A percentile compares a stretch with the other conserved stretches of the same genome.
phyloP scores from a whole-genome alignment of 305 asterid species.

The Petunia hybrid region DNA sequence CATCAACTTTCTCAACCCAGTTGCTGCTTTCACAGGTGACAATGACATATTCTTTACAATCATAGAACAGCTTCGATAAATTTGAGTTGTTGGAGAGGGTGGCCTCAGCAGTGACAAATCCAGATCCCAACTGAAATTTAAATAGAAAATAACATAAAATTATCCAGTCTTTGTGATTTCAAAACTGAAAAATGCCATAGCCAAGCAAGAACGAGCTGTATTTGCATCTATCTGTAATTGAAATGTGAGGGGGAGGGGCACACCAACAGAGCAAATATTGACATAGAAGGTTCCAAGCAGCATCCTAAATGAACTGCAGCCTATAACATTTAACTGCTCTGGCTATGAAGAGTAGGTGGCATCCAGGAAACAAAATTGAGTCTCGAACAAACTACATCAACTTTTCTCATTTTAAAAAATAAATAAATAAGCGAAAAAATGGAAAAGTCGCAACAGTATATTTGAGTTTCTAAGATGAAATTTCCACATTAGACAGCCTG shows the following conservation, averaged over 20 bases:
- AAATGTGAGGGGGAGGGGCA: background rate
- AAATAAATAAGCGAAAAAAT: background rate
- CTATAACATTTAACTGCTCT: background rate
- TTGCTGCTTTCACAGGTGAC: constrained; percentile 63
- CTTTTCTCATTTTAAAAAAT: background rate
- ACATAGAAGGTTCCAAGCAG: background rate
- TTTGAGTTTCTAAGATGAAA: background rate
- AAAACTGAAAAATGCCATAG: constrained; percentile 14
- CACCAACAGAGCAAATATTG: background rate
- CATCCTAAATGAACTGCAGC: background rate
- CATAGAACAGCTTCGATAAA: constrained; percentile 64
- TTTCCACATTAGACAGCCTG: constrained; percentile 2
- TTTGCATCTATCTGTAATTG: background rate
- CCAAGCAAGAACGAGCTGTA: background rate
- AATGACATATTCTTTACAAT: constrained; percentile 80
- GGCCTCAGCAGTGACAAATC: constrained; percentile 84
- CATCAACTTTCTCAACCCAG: constrained; percentile 87
- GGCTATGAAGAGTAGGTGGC: background rate
- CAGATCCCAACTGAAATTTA: constrained; percentile 79
- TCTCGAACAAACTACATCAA: constrained; percentile 15
- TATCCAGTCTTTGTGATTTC: background rate
- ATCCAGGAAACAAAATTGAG: background rate
- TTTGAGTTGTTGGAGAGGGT: constrained; percentile 64
- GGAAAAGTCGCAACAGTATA: background rate
- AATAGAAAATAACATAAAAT: background rate